Conservation (phyloP, 805 yeast species). For the Komagataella phaffii region DNA sequence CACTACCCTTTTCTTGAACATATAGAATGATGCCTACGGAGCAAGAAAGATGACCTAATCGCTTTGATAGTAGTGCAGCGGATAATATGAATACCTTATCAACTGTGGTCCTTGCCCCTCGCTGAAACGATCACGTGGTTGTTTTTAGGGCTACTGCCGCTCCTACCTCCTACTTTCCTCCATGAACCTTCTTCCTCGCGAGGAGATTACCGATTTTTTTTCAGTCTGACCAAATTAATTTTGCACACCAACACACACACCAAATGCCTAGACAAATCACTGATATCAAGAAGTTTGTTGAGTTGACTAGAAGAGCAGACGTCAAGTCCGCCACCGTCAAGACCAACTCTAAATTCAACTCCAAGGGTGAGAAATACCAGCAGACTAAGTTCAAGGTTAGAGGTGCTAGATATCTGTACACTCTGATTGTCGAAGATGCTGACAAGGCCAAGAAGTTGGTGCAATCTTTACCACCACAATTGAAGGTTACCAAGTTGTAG, state of each 20-base stretch:
- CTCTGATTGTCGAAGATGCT: conserved; percentile 89
- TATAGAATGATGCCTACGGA: conserved; percentile 4
- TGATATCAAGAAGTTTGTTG: conserved; percentile 95
- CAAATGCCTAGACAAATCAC: conserved; percentile 50
- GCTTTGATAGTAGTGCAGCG: not conserved
- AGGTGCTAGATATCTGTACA: conserved; percentile 90
- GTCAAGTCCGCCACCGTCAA: conserved; percentile 88
- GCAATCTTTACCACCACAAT: conserved; percentile 94
- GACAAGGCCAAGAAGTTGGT: conserved; percentile 95
- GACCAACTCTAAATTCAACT: conserved; percentile 75
- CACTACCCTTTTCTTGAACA: conserved; percentile 25
- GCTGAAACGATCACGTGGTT: not conserved
- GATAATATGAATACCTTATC: too few species aligned
- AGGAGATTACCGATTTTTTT: not conserved
- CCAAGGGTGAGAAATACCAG: conserved; percentile 73
- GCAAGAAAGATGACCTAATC: not conserved
- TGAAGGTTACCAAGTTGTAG: conserved; percentile 41
- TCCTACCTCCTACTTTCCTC: not conserved
- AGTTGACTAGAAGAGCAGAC: conserved; percentile 93
- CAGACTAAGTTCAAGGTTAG: conserved; percentile 99
- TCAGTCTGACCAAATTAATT: conserved; percentile 3
- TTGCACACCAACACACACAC: conserved; percentile 1
- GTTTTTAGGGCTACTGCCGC: not conserved
- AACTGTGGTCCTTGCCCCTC: not conserved
- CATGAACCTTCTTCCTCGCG: not conserved